Conservation (phyloP, 2,329 filamentous ascomycete genomes). For the Hymenoscyphus repandus region DNA sequence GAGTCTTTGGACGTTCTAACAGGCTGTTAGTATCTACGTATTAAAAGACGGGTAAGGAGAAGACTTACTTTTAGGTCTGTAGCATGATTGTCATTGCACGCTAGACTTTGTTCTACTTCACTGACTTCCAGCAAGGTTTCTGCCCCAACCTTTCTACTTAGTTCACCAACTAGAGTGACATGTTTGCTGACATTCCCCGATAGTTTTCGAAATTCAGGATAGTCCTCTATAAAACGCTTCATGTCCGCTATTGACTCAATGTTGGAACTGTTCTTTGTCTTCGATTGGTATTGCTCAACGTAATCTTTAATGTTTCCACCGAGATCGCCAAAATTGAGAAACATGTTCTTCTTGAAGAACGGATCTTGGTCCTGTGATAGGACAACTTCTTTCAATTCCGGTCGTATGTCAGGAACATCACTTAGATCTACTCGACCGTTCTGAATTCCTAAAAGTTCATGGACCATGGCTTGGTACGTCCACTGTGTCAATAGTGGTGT, state of each 20-base stretch:
- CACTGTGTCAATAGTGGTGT: constrained; percentile 93
- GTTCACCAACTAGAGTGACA: constrained; percentile 88
- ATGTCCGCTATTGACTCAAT: constrained; percentile 97
- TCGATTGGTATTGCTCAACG: constrained; percentile 95
- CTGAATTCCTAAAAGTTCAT: constrained; percentile 87
- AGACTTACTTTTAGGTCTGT: constrained; percentile 74
- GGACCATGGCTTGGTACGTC: constrained; percentile 99
- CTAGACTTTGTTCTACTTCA: constrained; percentile 92
- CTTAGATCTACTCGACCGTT: constrained; percentile 92
- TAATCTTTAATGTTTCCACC: constrained; percentile 98
- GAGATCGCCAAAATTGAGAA: constrained; percentile 91
- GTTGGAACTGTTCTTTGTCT: constrained; percentile 93
- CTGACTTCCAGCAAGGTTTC: constrained; percentile 92
- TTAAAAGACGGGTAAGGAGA: neutral
- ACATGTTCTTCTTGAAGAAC: constrained; percentile 99
- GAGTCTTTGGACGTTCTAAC: constrained; percentile 73
- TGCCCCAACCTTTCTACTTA: constrained; percentile 80
- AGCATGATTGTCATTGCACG: constrained; percentile 93
- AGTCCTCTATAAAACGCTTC: constrained; percentile 99
- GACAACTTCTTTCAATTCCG: constrained; percentile 89
- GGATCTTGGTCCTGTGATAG: constrained; percentile 95
- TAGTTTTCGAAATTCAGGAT: constrained; percentile 93
- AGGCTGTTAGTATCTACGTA: constrained; percentile 26
- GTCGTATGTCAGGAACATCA: constrained; percentile 74
- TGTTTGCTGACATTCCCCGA: constrained; percentile 99